Base-by-base conservation (phyloP, 805 yeast species). In the Candida boidinii region DNA sequence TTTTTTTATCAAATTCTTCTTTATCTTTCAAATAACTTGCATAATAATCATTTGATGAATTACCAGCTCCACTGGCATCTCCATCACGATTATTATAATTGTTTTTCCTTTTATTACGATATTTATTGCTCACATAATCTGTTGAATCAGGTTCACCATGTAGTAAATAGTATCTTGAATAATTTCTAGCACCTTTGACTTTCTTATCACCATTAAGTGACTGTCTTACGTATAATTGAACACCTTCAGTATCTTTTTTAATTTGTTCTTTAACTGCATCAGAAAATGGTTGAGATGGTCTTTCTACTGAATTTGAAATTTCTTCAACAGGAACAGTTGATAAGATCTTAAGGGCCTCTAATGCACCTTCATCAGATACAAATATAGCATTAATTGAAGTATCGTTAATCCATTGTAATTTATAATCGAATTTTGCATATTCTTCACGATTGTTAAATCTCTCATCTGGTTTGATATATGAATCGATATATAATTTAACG, bases 341-440 rank as follows among this genome's bases (percentile, higher is more conserved):
- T 25, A 37, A 33, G 14, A n/a, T n/a, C 5, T 10, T 13, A 19
- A 41, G 29, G 12, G 53, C 54, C 31, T 43, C 48, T 12, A 30
- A n/a, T 1, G 49, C 44, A 21, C 37, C 41, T 7, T 48, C 53
- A 4, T 31, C 35, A 28, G 64, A 58, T 28, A 61, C 60, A 48
- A 76, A 79, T 5, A 65, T 70, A n/a, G 76, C 46, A 39, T 73
- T 75, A 23, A 78, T 64, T 2, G 73, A 60, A 14, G 70, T 46
- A 49, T 79, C 88, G 47, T 79, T 73, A 25, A 79, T 65, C 88
- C 88, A 79, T 45, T 78, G 75, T 18, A 78, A 51, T 19, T 58
- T 54, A 48, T 65, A 73, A 17, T 48, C 41, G 33, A 51, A 47
- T 28, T 39, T 43, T 4, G 46, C 46, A 30, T 39, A 57, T 23